Base-by-base conservation (phyloP, 176 grass and related monocot species). In the Elymus sibiricus region DNA sequence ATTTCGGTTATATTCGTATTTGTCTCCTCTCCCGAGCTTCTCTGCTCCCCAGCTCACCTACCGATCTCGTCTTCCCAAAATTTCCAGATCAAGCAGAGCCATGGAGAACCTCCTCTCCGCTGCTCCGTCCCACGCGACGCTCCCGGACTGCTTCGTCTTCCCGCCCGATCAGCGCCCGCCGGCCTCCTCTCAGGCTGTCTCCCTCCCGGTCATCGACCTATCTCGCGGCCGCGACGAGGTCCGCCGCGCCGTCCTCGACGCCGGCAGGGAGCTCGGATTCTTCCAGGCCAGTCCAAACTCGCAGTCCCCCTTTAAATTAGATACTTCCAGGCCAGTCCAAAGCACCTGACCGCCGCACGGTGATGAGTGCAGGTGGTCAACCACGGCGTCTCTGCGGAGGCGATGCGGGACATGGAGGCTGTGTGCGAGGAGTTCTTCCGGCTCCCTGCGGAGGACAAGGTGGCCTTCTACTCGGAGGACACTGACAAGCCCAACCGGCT, bases 171-270 rank as follows among this genome's bases (percentile, higher is more conserved):
- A 88, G 59, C 89, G 88, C 22, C 94, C 86, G 35, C 82, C 80
- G 14, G 61, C 38, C 38, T 77, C 88, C 51, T 1, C 70, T 16
- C 10, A 42, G 10, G 53, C 31, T 22, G 68, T 85, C 11, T 51
- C 87, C 21, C 83, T 94, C 62, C 90, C 94, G 0, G 71, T 97
- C 63, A 87, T 94, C 83, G 86, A 97, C 79, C 90, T 94, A 60
- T 78, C 90, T 5, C 47, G 9, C 29, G 73, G 35, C 19, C 86
- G 67, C 72, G 88, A 86, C 70, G 92, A 85, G 72, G 87, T 94
- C 53, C 82, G 86, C 64, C 64, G 75, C 22, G 85, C 89, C 40
- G 78, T 97, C 28, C 86, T 97, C 21, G 22, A 82, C 1, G 90
- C 88, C 2, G 88, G 88, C 38, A 87, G 81, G 83, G 90, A 92